Evolutionary conservation across 495 filamentous ascomycete species (phyloP), one percentile per base, ranked within the genome.

Genomic region (Hypoxylon lienhwacheense): DNA sequence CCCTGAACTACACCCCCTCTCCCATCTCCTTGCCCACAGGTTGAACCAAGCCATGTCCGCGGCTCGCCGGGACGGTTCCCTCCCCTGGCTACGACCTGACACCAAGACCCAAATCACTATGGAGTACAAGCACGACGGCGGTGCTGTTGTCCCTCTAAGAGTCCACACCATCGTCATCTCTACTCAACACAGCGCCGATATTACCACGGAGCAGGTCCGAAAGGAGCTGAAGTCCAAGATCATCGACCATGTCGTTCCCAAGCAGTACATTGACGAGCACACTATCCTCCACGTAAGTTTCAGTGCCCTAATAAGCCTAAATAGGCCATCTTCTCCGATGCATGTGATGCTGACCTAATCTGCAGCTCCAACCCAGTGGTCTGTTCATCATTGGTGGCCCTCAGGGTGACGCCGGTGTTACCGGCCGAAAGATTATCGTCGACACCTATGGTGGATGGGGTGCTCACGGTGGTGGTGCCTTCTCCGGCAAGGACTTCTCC

Each of bases 361-460:
- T 16, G 7, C 31, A 90, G 86, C 87, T 98, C 66, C 93, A 98
- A 87, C 93, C 93, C 66, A 96, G 91, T 28, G 93, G 93, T 58
- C 88, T 90, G 53, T 98, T 98, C 84, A 90, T 97, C 80, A 98
- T 98, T 62, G 93, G 93, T 78, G 93, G 93, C 66, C 93, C 93
- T 55, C 93, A 98, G 81, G 93, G 93, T 83, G 93, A 98, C 68
- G 93, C 93, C 66, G 93, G 93, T 83, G 83, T 98, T 44, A 98
- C 93, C 59, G 93, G 93, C 73, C 91, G 93, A 72, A 98, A 98
- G 84, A 98, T 98, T 83, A 98, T 98, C 67, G 93, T 98, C 71
- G 93, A 98, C 77, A 97, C 93, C 75, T 98, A 98, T 80, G 93
- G 93, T 79, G 93, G 93, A 66, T 98, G 93, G 93, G 93, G 93